Evolutionary conservation across 2,329 filamentous ascomycete genomes (phyloP), one percentile per base, ranked within the genome.

Genomic region (Thelonectria blattea): DNA sequence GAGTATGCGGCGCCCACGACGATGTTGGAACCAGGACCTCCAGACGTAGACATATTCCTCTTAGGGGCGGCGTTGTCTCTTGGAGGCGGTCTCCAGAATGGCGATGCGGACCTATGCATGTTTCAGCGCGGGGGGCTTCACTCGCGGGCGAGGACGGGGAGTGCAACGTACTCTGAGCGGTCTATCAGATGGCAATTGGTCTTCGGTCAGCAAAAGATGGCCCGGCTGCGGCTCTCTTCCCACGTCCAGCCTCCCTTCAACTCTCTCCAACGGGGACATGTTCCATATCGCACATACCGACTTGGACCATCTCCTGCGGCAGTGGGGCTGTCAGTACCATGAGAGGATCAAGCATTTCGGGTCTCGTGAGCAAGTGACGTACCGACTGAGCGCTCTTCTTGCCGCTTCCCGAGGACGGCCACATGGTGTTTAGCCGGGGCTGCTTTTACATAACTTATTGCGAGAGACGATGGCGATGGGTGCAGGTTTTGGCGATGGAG

Each of bases 301-400:
- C 93, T 90, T 99, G 94, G 71, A 97, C 92, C 95, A 99, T 99
- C 85, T 99, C 95, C 92, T 98, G 82, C 74, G 80, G 71, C 76
- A 69, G 75, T 72, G 71, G 73, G 74, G 74, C 68, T 68, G 74
- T 78, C 69, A 78, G 73, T 68, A 71, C 65, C 65, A 67, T 60
- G 63, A 55, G 59, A 59, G 49, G 11, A 59, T 65, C 65, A 60
- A 67, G 64, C 64, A 68, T 60, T 61, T 65, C 63, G 65, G 65
- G 63, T 68, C 68, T 64, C 55, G 65, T 64, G 66, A 65, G 60
- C 55, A 60, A 50, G 39, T 49, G 52, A 32, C 83, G 74, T 80
- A 92, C 90, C 86, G 91, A 89, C 74, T 89, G 86, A 66, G 84
- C 81, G 68, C 85, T 82, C 81, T 92, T 92, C 81, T 90, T 90